These are phyloP conservation scores for Lepiota venenata DNA, from an alignment of 768 basidiomycete genomes.

Conservation along the genomic window DNA sequence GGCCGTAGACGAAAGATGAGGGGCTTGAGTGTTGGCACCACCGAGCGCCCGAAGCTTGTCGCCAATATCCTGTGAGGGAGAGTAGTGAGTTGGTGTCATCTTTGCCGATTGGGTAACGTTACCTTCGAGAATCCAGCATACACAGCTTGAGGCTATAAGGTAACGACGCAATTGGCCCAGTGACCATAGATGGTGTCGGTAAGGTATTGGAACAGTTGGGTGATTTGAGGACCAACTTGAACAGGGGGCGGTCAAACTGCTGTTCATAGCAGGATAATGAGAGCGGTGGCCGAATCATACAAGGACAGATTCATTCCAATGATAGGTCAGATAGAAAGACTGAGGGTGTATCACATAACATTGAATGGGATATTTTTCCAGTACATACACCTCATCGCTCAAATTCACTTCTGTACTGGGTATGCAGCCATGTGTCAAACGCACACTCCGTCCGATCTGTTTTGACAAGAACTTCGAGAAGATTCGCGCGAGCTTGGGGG, in stretches of 20 bases:
- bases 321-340: too few species aligned
- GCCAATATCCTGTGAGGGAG: background rate
- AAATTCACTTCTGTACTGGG: conserved; percentile 24
- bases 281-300: too few species aligned
- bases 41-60: background rate
- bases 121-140: background rate
- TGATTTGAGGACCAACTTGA: too few species aligned
- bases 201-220: too few species aligned
- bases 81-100: background rate
- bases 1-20: too few species aligned
- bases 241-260: too few species aligned
- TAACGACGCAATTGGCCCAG: background rate
- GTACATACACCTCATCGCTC: conserved; percentile 38
- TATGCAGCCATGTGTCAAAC: conserved; percentile 38
- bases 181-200: too few species aligned
- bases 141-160: background rate
- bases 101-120: background rate
- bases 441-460: conserved; percentile 21
- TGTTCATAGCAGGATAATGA: too few species aligned
- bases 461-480: too few species aligned
- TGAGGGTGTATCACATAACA: conserved; percentile 25
- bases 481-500: too few species aligned
- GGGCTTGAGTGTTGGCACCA: conserved; percentile 5
- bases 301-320: too few species aligned
- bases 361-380: conserved; percentile 30